A percentile compares a stretch with the other conserved stretches of the same genome.
Evolutionary conservation across 352 stramenopile species (phyloP).

Genomic region (Elongisporangium senticosum): DNA sequence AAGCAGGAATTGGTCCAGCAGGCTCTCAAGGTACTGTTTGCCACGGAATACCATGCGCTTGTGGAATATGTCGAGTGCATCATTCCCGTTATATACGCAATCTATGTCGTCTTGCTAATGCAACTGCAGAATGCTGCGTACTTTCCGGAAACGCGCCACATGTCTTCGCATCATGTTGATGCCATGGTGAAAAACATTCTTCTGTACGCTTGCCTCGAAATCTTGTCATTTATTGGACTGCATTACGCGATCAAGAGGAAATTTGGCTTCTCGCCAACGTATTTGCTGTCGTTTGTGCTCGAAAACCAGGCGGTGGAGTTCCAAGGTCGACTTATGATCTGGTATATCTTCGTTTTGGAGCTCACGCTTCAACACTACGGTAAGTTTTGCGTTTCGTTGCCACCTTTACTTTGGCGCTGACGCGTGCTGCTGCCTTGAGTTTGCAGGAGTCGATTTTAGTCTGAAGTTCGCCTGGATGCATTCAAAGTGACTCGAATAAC

Average conservation of each 20-base stretch:
- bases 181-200: constrained; percentile 11
- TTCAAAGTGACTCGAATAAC: constrained; percentile 1
- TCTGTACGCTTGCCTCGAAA: constrained; percentile 16
- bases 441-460: no score
- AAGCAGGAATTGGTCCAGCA: no score
- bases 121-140: constrained; percentile 12
- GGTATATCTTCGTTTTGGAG: constrained; percentile 22
- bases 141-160: constrained; percentile 9
- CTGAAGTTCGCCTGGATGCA: no score
- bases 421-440: no score
- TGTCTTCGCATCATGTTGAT: constrained; percentile 6
- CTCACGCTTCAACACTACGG: constrained; percentile 21
- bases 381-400: constrained; percentile 8
- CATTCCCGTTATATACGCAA: constrained; percentile 16
- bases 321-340: constrained; percentile 18
- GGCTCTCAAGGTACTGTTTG: constrained; percentile 8
- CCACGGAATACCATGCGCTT: constrained; percentile 17
- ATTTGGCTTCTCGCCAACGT: constrained; percentile 18
- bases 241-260: constrained; percentile 9
- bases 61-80: constrained; percentile 24
- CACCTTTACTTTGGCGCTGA: constrained; percentile 1
- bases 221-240: constrained; percentile 15
- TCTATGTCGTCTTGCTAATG: constrained; percentile 12
- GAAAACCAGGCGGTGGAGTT: constrained; percentile 21
- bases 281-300: constrained; percentile 35